Conservation (phyloP, 208 protist species). For the Leptomonas seymouri region DNA sequence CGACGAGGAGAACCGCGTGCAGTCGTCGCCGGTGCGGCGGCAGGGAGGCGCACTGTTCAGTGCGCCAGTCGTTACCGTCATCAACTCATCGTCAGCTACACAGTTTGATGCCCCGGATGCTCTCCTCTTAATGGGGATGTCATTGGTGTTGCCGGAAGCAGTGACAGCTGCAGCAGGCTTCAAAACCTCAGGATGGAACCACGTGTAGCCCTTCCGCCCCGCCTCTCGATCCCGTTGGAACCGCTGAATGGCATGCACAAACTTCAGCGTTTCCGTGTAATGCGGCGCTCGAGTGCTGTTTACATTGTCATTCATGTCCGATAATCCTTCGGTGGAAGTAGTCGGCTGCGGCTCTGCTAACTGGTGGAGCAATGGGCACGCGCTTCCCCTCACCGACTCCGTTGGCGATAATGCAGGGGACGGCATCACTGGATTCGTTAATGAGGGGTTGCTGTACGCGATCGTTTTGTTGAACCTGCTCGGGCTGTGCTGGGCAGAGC, state of each 20-base stretch:
- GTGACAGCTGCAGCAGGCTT: not conserved
- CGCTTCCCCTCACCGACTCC: not conserved
- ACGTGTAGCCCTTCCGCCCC: constrained; percentile 18
- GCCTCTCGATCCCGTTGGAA: constrained; percentile 12
- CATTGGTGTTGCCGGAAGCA: not conserved
- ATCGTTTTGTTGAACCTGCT: not conserved
- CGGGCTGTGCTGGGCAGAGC: not conserved
- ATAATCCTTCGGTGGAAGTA: not conserved
- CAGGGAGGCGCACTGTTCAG: not conserved
- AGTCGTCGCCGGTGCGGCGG: constrained; percentile 6
- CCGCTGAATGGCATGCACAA: constrained; percentile 23
- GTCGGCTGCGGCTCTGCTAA: not conserved
- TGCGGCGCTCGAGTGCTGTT: not conserved
- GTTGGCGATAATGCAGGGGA: not conserved
- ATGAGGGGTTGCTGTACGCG: not conserved
- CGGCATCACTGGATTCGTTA: not conserved
- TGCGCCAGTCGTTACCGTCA: not conserved
- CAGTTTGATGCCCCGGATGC: too few relatives aligned
- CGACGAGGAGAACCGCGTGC: not conserved
- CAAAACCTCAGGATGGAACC: constrained; percentile 16
- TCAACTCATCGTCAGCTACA: too few relatives aligned
- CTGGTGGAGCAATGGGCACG: not conserved
- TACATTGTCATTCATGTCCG: not conserved
- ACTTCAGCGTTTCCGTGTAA: constrained; percentile 26
- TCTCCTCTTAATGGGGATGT: too few relatives aligned